Percentiles rank a stretch among this genome's conserved stretches.
These are phyloP conservation scores for Metschnikowia amazonensis DNA, from an alignment of 805 yeast genomes.

Conservation along the genomic window DNA sequence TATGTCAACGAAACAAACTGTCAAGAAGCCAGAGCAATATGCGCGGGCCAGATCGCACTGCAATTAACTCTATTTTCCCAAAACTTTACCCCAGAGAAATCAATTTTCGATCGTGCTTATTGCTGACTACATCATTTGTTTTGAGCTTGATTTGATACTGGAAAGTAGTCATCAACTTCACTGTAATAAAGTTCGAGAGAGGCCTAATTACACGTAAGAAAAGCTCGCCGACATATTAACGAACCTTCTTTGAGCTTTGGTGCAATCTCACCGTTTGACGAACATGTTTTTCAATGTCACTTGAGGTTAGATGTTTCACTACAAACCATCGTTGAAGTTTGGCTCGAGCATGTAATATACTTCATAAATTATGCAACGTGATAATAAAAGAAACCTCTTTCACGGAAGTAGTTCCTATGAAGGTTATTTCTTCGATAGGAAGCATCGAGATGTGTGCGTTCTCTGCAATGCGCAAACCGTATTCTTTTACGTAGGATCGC, in stretches of 20 bases:
- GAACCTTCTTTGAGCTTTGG: background rate
- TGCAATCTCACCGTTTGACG: background rate
- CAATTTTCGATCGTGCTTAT: background rate
- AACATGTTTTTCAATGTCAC: background rate
- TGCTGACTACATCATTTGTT: background rate
- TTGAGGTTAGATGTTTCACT: background rate
- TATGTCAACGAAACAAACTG: background rate
- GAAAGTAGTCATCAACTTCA: background rate
- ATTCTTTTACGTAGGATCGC: background rate
- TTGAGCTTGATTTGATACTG: background rate
- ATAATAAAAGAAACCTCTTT: no score
- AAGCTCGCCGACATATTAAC: background rate
- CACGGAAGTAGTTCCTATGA: background rate
- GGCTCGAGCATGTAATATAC: no score
- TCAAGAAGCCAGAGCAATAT: background rate
- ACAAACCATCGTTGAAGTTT: background rate
- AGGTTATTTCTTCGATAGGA: background rate
- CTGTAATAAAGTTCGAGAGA: background rate
- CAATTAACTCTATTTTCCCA: background rate
- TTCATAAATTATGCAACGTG: no score
- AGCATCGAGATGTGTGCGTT: background rate
- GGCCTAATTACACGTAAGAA: background rate
- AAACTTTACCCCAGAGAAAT: background rate
- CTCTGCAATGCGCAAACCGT: background rate
- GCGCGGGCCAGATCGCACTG: background rate